Evolutionary conservation across 352 stramenopile species (phyloP), one percentile per base, ranked within the genome.

Genomic region (Globisporangium yorkense): DNA sequence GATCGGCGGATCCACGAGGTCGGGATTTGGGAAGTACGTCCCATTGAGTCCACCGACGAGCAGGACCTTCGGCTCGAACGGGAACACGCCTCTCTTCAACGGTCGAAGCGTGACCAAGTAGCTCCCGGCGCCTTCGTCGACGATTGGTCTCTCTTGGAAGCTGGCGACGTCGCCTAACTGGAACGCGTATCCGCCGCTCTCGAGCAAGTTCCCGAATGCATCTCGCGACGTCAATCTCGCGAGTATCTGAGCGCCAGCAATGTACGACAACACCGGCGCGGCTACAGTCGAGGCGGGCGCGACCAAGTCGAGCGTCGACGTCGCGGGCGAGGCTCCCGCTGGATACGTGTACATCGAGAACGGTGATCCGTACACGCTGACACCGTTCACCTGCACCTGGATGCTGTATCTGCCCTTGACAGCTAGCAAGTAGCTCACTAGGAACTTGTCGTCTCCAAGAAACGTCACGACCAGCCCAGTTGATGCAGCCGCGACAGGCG

Each of bases 341-440:
- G 80, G 74, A 39, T 84, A 80, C 10, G 62, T 73, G 61, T 87
- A 86, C 54, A 89, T 72, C 0, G 62, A 69, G 50, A 89, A 89
- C 24, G 80, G 80, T 46, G 71, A 87, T 10, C 57, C 68, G 10
- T 54, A 16, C 20, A 89, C 63, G 3, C 64, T 63, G 8, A 77
- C 67, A 5, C 61, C 55, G 59, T 87, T 62, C 13, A 88, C 73
- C 1, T 62, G 54, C 10, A 88, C 74, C 2, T 69, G 61, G 37
- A 88, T 66, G 3, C 57, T 69, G 62, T 87, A 88, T 0, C 47
- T 45, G 0, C 80, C 80, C 51, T 85, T 88, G 8, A 48, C 15
- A 5, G 58, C 52, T 20, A 88, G 40, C 4, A 47, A 63, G 37
- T 89, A 89, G 6, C 60, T 66, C 16, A 88, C 71, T 6, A 61